A percentile compares a stretch with the other conserved stretches of the same genome.
Conservation (phyloP, 78 protist species). For the Corallochytrium limacisporum region DNA sequence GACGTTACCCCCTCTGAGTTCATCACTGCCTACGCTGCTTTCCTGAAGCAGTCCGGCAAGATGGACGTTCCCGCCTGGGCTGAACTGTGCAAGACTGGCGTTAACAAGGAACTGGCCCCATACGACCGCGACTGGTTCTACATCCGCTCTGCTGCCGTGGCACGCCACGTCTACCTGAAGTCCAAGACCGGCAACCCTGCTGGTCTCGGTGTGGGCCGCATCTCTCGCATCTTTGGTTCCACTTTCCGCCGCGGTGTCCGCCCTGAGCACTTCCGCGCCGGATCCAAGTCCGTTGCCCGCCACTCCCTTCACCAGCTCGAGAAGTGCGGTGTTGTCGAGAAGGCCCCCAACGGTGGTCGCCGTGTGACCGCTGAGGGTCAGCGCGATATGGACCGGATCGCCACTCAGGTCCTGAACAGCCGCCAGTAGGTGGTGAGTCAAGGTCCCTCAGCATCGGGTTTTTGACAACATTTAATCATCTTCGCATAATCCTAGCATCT, state of each 20-base stretch:
- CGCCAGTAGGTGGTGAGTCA: too few species aligned
- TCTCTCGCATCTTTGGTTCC: conserved; percentile 36
- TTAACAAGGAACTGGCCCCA: conserved; percentile 66
- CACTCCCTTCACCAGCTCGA: conserved; percentile 34
- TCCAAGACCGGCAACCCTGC: too few species aligned
- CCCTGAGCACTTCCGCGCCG: conserved; percentile 25
- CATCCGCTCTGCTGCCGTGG: conserved; percentile 72
- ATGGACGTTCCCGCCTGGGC: conserved; percentile 33
- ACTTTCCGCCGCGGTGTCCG: conserved; percentile 24
- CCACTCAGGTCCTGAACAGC: conserved; percentile 21
- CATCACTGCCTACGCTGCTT: conserved; percentile 6
- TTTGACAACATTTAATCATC: too few species aligned
- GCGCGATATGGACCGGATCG: conserved; percentile 15
- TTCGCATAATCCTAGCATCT: too few species aligned
- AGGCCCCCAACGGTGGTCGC: conserved; percentile 13
- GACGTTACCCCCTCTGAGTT: conserved; percentile 11
- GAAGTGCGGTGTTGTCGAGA: not conserved
- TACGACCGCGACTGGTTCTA: conserved; percentile 81
- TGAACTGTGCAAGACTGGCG: conserved; percentile 63
- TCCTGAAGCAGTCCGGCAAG: conserved; percentile 24
- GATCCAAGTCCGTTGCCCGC: conserved; percentile 48
- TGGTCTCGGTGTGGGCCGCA: conserved; percentile 71
- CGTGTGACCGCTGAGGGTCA: conserved; percentile 24
- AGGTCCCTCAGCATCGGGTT: too few species aligned
- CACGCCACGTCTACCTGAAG: conserved; percentile 67